These are phyloP conservation scores for Amniculicola lignicola DNA, from an alignment of 495 filamentous ascomycete genomes.

Conservation along the genomic window DNA sequence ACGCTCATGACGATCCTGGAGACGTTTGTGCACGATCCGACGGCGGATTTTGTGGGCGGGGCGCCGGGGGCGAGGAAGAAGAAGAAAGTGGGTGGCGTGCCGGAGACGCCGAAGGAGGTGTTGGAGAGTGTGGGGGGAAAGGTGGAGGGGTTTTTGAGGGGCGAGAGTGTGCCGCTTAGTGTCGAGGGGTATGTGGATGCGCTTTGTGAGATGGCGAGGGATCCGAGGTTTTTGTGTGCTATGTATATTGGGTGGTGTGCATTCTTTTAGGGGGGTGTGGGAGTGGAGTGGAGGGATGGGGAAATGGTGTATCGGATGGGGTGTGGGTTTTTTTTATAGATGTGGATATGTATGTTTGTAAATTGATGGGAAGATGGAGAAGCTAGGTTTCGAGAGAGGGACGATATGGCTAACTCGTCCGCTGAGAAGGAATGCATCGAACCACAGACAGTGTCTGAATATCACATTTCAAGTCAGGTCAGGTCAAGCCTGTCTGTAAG, in stretches of 20 bases:
- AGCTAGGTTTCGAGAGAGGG: no score
- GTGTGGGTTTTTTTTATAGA: background rate
- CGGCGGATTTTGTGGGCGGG: slow-evolving; percentile 81
- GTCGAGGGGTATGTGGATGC: slow-evolving; percentile 96
- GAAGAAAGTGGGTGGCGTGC: slow-evolving; percentile 58
- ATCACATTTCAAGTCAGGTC: no score
- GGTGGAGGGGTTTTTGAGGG: slow-evolving; percentile 74
- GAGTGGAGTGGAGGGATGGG: background rate
- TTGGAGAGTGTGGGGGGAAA: slow-evolving; percentile 85
- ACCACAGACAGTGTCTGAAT: no score
- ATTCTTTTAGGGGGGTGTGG: slow-evolving; percentile 60
- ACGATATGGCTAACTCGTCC: no score
- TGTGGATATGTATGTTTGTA: background rate
- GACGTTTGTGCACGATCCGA: slow-evolving; percentile 94
- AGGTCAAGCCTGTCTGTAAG: no score
- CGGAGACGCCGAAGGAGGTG: slow-evolving; percentile 83
- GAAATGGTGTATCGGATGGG: background rate
- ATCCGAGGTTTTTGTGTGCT: slow-evolving; percentile 67
- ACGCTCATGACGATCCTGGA: slow-evolving; percentile 95
- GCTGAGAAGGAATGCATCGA: no score
- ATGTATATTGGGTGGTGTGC: slow-evolving; percentile 99
- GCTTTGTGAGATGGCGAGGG: slow-evolving; percentile 77
- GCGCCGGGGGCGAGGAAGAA: no score
- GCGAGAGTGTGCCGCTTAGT: slow-evolving; percentile 84
- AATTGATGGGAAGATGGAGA: background rate